A percentile compares a stretch with the other conserved stretches of the same genome.
These are phyloP conservation scores for Triadica sebifera DNA, from an alignment of 345 rosid genomes.

Conservation along the genomic window DNA sequence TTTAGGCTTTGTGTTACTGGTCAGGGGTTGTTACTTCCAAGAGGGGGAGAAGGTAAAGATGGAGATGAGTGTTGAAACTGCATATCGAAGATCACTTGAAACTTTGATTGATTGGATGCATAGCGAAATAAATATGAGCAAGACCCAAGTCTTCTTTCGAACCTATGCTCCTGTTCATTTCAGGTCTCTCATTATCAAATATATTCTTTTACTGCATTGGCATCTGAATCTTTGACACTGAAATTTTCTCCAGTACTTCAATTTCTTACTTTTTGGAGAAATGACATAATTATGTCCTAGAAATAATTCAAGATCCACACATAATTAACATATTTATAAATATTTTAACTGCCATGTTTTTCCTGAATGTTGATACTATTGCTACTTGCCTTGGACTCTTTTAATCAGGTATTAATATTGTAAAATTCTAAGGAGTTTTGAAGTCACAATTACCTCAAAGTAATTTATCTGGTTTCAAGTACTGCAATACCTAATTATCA, in stretches of 20 bases:
- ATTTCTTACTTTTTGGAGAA: not conserved
- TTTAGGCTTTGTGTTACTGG: not conserved
- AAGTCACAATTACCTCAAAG: not conserved
- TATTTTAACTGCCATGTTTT: not conserved
- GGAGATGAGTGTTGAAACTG: conserved; percentile 35
- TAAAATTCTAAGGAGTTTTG: not conserved
- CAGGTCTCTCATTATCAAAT: conserved; percentile 19
- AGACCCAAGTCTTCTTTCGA: conserved; percentile 33
- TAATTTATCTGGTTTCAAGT: not conserved
- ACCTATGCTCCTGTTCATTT: conserved; percentile 37
- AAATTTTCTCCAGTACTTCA: not conserved
- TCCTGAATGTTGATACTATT: not conserved
- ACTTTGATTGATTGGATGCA: conserved; percentile 28
- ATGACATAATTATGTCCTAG: not conserved
- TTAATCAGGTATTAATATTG: not conserved
- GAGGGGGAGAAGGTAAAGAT: conserved; percentile 26
- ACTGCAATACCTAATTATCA: not conserved
- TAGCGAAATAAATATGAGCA: conserved; percentile 17
- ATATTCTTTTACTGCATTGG: not conserved
- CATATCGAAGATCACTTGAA: conserved; percentile 27
- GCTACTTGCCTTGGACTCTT: not conserved
- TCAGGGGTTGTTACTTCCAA: conserved; percentile 36
- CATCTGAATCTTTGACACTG: not conserved
- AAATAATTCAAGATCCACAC: not conserved
- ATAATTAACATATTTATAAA: not conserved